Conservation (phyloP, 176 grass and related monocot genomes). For the Elaeis guineensis region DNA sequence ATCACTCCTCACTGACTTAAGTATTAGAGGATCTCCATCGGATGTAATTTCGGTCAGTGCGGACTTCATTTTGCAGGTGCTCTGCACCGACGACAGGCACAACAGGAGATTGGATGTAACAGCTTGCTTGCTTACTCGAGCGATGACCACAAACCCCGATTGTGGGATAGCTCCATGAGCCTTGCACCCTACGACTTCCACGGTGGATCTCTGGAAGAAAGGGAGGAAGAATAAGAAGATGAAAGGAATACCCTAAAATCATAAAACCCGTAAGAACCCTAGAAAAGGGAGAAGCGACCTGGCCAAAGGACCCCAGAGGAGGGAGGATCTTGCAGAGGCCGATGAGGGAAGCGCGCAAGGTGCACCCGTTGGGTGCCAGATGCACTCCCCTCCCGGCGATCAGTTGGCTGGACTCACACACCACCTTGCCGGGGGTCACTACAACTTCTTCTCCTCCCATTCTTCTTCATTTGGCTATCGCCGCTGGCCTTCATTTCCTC, state of each 20-base stretch:
- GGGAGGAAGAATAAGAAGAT: too few species aligned
- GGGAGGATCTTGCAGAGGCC: constrained; percentile 45
- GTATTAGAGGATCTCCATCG: too few species aligned
- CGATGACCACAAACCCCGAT: constrained; percentile 66
- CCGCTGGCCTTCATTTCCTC: too few species aligned
- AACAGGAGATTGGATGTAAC: too few species aligned
- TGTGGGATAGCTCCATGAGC: constrained; percentile 73
- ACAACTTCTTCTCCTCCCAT: constrained; percentile 21
- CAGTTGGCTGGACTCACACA: constrained; percentile 33
- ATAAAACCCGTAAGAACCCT: background rate
- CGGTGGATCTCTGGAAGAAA: constrained; percentile 51
- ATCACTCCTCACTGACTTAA: too few species aligned
- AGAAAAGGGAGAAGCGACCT: constrained; percentile 21
- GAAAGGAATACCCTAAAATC: constrained; percentile 1
- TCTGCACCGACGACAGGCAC: too few species aligned
- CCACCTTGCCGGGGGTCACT: constrained; percentile 67
- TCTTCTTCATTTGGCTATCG: too few species aligned
- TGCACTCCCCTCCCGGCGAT: constrained; percentile 63
- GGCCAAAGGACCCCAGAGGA: constrained; percentile 42
- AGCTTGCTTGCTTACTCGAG: constrained; percentile 39
- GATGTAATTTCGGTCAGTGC: too few species aligned
- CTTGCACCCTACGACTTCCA: constrained; percentile 80
- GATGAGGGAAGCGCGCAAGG: constrained; percentile 58
- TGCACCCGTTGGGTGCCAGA: constrained; percentile 46
- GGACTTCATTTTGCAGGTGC: too few species aligned